These are phyloP conservation scores for Hypoxylon fuscum DNA, from an alignment of 495 filamentous ascomycete genomes.

Conservation along the genomic window DNA sequence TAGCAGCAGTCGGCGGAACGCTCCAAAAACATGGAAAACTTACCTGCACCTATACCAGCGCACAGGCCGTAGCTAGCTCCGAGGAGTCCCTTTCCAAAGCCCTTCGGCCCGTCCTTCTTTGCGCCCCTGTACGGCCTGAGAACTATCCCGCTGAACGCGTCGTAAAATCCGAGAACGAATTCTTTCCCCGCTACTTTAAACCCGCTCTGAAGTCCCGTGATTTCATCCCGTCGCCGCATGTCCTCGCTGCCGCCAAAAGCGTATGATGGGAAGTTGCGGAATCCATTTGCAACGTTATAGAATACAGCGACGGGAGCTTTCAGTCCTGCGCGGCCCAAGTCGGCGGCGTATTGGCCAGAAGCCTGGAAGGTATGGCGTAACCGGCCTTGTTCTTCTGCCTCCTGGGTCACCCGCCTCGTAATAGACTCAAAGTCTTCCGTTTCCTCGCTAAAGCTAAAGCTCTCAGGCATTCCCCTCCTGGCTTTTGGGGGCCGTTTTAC, in stretches of 20 bases:
- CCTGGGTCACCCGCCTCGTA: not conserved
- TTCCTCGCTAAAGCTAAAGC: not conserved
- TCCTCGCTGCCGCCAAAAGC: slow-evolving; percentile 34
- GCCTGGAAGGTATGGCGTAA: slow-evolving; percentile 28
- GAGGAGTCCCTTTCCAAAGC: slow-evolving; percentile 46
- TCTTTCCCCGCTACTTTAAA: slow-evolving; percentile 60
- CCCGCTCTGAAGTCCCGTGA: slow-evolving; percentile 66
- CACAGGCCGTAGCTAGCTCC: slow-evolving; percentile 1
- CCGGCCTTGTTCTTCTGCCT: slow-evolving; percentile 24
- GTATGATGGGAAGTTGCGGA: slow-evolving; percentile 21
- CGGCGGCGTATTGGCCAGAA: slow-evolving; percentile 30
- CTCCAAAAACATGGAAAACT: not conserved
- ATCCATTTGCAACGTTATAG: slow-evolving; percentile 46
- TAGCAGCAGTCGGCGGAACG: not conserved
- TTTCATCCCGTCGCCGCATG: slow-evolving; percentile 62
- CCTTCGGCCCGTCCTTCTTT: slow-evolving; percentile 51
- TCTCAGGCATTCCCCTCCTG: not conserved
- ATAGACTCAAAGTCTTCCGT: slow-evolving; percentile 2
- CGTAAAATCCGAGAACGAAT: slow-evolving; percentile 54
- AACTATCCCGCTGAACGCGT: slow-evolving; percentile 48
- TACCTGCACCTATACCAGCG: slow-evolving; percentile 6
- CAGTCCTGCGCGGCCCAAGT: slow-evolving; percentile 23
- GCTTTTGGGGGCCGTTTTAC: slow-evolving; percentile 17
- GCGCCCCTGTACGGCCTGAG: slow-evolving; percentile 48
- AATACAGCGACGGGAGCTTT: slow-evolving; percentile 42